Evolutionary conservation across 116 monocot genomes (phyloP).

Genomic region (Posidonia oceanica): DNA sequence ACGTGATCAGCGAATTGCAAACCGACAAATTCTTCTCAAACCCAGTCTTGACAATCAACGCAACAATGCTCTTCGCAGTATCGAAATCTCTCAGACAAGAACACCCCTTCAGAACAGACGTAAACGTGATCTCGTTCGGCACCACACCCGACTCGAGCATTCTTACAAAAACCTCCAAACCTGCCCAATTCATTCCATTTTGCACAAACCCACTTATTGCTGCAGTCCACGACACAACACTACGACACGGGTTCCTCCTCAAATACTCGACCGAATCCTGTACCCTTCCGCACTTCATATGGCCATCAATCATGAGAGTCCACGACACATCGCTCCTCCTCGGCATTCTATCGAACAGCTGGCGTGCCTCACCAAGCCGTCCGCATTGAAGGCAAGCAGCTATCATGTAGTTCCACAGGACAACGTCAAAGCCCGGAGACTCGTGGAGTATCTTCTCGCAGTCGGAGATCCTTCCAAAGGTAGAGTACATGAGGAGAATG

Average conservation of each 20-base stretch:
- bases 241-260: conserved; percentile 9
- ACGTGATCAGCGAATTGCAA: conserved; percentile 41
- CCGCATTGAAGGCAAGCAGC: conserved; percentile 4
- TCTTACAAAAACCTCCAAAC: conserved; percentile 13
- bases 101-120: conserved; percentile 24
- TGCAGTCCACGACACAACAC: conserved; percentile 39
- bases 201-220: conserved; percentile 26
- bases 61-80: conserved; percentile 16
- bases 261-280: conserved; percentile 17
- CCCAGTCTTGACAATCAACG: conserved; percentile 27
- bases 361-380: conserved; percentile 19
- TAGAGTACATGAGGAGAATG: conserved; percentile 25
- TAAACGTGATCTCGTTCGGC: conserved; percentile 41
- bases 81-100: conserved; percentile 9
- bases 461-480: conserved; percentile 8
- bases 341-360: conserved; percentile 47
- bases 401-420: conserved; percentile 7
- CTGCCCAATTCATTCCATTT: conserved; percentile 24
- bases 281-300: conserved; percentile 39
- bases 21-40: conserved; percentile 19
- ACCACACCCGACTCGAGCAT: conserved; percentile 26
- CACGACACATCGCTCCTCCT: conserved; percentile 23
- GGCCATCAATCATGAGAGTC: conserved; percentile 37
- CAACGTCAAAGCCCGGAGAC: conserved; percentile 3
- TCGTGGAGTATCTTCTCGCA: conserved; percentile 14